Percentiles rank a stretch among this genome's conserved stretches.
These are phyloP conservation scores for Spiromastix sp. DNA, from an alignment of 2,329 filamentous ascomycete genomes.

Conservation along the genomic window DNA sequence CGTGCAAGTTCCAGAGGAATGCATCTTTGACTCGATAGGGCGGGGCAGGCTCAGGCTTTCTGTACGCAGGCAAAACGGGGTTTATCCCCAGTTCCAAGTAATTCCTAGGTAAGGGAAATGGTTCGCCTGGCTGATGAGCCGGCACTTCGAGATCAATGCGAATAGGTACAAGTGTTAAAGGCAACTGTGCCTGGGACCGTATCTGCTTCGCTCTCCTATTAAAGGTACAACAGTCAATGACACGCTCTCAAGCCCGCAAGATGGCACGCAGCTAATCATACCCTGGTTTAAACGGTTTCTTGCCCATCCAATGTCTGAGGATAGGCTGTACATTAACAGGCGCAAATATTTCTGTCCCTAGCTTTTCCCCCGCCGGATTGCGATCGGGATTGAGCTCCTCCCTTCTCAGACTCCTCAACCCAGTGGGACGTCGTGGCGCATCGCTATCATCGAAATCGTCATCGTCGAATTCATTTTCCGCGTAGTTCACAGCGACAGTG, in stretches of 20 bases:
- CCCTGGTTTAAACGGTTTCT: slow-evolving; percentile 42
- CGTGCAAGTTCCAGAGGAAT: slow-evolving; percentile 97
- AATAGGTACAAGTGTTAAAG: slow-evolving; percentile 86
- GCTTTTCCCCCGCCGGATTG: slow-evolving; percentile 58
- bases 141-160: slow-evolving; percentile 91
- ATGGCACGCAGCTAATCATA: too few relatives aligned
- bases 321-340: slow-evolving; percentile 83
- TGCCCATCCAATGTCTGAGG: slow-evolving; percentile 93
- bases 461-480: slow-evolving; percentile 87
- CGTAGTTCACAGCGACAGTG: slow-evolving; percentile 94
- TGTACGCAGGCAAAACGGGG: slow-evolving; percentile 66
- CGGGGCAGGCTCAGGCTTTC: slow-evolving; percentile 65
- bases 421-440: slow-evolving; percentile 61
- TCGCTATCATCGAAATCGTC: slow-evolving; percentile 54
- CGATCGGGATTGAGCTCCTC: slow-evolving; percentile 59
- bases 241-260: too few relatives aligned
- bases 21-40: slow-evolving; percentile 85
- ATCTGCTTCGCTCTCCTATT: slow-evolving; percentile 49
- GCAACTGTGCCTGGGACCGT: slow-evolving; percentile 61
- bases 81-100: slow-evolving; percentile 39
- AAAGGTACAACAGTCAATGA: slow-evolving; percentile 2
- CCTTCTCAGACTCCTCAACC: slow-evolving; percentile 69
- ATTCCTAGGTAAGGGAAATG: slow-evolving; percentile 35
- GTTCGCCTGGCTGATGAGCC: slow-evolving; percentile 45
- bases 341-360: slow-evolving; percentile 68